These are phyloP conservation scores for Picochlorum sp. DNA, from an alignment of 139 green algal species.

Conservation along the genomic window DNA sequence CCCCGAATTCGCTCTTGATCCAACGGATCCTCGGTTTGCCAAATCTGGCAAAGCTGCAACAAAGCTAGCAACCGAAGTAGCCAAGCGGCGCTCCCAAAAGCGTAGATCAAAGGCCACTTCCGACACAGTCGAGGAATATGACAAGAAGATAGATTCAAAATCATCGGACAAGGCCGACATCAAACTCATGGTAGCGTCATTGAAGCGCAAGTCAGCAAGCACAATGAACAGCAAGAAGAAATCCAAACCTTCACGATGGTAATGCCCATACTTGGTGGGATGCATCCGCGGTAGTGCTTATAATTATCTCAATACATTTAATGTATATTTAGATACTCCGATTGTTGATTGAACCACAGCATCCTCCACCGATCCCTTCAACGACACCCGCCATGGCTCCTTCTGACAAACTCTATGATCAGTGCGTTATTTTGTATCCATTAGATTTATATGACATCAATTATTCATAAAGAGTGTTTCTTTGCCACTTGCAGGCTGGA, in stretches of 20 bases:
- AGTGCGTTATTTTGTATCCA: background rate
- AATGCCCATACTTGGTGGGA: no score
- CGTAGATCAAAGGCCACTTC: background rate
- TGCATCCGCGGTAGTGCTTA: no score
- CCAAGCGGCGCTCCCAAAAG: conserved; percentile 6
- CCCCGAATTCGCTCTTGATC: conserved; percentile 76
- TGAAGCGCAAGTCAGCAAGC: conserved; percentile 52
- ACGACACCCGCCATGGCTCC: background rate
- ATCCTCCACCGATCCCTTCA: background rate
- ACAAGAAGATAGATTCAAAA: background rate
- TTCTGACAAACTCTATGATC: background rate
- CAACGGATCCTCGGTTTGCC: conserved; percentile 78
- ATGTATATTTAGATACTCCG: no score
- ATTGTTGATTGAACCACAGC: no score
- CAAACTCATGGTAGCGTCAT: conserved; percentile 54
- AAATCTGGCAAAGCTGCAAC: conserved; percentile 18
- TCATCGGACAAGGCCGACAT: conserved; percentile 26
- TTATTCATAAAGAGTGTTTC: background rate
- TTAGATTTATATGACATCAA: background rate
- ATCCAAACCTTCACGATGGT: no score
- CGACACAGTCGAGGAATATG: background rate
- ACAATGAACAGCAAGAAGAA: background rate
- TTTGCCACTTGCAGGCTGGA: conserved; percentile 37
- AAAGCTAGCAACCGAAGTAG: background rate
- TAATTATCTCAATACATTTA: no score